Evolutionary conservation across 1,284 basidiomycete species (phyloP).

Genomic region (Leccinum subspadiceum): DNA sequence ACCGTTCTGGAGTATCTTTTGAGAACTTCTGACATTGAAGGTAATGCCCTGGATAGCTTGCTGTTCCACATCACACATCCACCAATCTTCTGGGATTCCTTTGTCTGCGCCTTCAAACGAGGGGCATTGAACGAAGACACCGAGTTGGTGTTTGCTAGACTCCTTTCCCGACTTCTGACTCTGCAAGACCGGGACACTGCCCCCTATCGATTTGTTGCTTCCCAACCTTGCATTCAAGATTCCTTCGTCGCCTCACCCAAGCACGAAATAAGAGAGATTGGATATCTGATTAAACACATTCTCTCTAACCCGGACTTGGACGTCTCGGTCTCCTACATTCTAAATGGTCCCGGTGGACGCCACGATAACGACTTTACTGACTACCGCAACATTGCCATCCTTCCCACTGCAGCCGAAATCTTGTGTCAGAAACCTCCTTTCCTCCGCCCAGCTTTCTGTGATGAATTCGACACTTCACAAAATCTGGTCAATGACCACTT

Average conservation of each 20-base stretch:
- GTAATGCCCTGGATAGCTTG: slow-evolving; percentile 29
- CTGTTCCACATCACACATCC: slow-evolving; percentile 48
- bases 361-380: slow-evolving; percentile 65
- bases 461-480: slow-evolving; percentile 39
- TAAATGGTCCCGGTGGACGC: slow-evolving; percentile 50
- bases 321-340: slow-evolving; percentile 4
- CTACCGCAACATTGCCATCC: slow-evolving; percentile 52
- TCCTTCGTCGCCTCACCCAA: slow-evolving; percentile 33
- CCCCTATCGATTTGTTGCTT: slow-evolving; percentile 25
- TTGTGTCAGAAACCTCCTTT: slow-evolving; percentile 34
- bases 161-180: slow-evolving; percentile 47
- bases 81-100: slow-evolving; percentile 50
- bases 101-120: slow-evolving; percentile 38
- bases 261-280: slow-evolving; percentile 35
- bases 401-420: slow-evolving; percentile 63
- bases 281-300: slow-evolving; percentile 44
- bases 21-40: slow-evolving; percentile 35
- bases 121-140: slow-evolving; percentile 36
- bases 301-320: slow-evolving; percentile 24
- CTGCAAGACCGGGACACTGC: slow-evolving; percentile 10
- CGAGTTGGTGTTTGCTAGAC: slow-evolving; percentile 46
- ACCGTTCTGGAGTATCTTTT: slow-evolving; percentile 43
- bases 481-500: slow-evolving; percentile 44
- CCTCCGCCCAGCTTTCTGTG: slow-evolving; percentile 29
- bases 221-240: slow-evolving; percentile 1